A percentile compares a stretch with the other conserved stretches of the same genome.
Conservation (phyloP, 441 rosid species). For the Brassica balearica region DNA sequence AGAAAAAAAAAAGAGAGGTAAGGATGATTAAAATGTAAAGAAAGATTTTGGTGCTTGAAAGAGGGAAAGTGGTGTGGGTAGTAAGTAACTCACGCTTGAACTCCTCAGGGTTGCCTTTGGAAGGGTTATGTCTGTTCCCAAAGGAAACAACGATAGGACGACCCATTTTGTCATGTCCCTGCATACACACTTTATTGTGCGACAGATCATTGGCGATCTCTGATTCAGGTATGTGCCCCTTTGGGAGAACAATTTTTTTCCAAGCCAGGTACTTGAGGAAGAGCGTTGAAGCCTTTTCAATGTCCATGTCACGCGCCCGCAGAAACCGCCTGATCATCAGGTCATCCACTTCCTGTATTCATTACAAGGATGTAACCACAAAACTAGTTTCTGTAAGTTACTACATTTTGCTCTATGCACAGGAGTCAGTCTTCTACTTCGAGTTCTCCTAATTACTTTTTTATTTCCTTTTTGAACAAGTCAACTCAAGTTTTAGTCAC, state of each 20-base stretch:
- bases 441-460: background rate
- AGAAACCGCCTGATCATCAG: constrained; percentile 80
- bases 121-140: constrained; percentile 69
- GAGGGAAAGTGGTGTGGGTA: background rate
- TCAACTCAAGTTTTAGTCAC: background rate
- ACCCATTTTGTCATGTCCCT: constrained; percentile 74
- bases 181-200: constrained; percentile 72
- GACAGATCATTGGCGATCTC: constrained; percentile 68
- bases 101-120: constrained; percentile 66
- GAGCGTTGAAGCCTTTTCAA: constrained; percentile 77
- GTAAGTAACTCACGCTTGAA: constrained; percentile 56
- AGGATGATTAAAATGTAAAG: background rate
- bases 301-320: constrained; percentile 84
- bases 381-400: background rate
- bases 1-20: background rate
- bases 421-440: background rate
- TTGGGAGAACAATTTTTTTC: constrained; percentile 63
- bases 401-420: background rate
- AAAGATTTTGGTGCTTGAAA: background rate
- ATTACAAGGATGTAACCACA: background rate
- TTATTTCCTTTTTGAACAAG: background rate
- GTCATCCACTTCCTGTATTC: constrained; percentile 63
- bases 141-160: constrained; percentile 64
- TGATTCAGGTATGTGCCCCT: constrained; percentile 57
- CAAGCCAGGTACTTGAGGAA: constrained; percentile 77